Evolutionary conservation across 1,139 yeast genomes (phyloP).

Genomic region (Geotrichum aggregatum): DNA sequence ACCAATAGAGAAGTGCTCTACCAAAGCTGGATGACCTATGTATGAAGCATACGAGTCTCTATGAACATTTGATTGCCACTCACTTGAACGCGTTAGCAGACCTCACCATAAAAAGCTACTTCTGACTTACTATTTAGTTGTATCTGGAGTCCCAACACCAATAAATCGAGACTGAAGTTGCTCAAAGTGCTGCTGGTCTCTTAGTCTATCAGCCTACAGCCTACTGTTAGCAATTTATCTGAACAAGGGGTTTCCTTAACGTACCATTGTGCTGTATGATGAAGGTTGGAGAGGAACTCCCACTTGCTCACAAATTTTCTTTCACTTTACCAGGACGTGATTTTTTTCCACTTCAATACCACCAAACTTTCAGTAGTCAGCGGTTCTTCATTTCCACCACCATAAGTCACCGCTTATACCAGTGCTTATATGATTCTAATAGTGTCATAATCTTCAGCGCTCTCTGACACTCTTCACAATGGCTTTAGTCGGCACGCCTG

Average conservation of each 20-base stretch:
- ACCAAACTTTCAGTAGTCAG: neutral
- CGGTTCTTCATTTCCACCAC: neutral
- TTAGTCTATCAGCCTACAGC: slow-evolving; percentile 58
- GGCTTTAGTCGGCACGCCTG: neutral
- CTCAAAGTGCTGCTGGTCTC: slow-evolving; percentile 61
- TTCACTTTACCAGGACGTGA: no score
- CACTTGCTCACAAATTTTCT: neutral
- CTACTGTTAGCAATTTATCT: neutral
- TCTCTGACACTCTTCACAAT: neutral
- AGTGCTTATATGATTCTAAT: neutral
- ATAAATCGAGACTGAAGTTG: slow-evolving; percentile 58
- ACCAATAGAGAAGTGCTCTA: slow-evolving; percentile 66
- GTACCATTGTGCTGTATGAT: neutral
- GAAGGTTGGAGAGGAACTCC: neutral
- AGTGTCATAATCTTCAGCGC: neutral
- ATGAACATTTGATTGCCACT: slow-evolving; percentile 58
- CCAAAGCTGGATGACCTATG: slow-evolving; percentile 61
- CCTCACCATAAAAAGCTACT: slow-evolving; percentile 10
- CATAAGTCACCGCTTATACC: no score
- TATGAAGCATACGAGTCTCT: slow-evolving; percentile 72
- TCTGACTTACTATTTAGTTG: slow-evolving; percentile 45
- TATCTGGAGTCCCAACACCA: slow-evolving; percentile 70
- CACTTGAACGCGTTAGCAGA: slow-evolving; percentile 33
- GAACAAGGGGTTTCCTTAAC: neutral
- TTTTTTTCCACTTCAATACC: slow-evolving; percentile 2